Conservation (phyloP, 192 early-diverging fungal species). For the Neocallimastix lanati region DNA sequence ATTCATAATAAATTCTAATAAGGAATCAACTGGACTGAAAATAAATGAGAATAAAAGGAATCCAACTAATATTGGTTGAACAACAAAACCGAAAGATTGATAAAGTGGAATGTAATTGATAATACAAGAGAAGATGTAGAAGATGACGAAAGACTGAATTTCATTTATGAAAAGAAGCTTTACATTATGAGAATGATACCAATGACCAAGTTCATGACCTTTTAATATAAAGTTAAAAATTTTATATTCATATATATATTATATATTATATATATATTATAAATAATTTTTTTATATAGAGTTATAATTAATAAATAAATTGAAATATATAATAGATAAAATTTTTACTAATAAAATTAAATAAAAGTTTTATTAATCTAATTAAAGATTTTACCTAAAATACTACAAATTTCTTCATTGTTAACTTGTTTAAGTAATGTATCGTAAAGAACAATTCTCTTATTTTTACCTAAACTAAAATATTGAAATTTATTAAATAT, state of each 20-base stretch:
- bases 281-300: no score
- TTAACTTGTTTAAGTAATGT: constrained; percentile 71
- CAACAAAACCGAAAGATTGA: constrained; percentile 64
- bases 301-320: no score
- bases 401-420: constrained; percentile 75
- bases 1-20: constrained; percentile 58
- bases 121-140: constrained; percentile 60
- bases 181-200: constrained; percentile 70
- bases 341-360: no score
- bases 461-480: constrained; percentile 90
- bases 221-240: no score
- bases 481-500: no score
- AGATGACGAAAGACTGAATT: constrained; percentile 52
- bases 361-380: no score
- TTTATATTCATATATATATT: no score
- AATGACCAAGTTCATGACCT: constrained; percentile 92
- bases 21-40: constrained; percentile 58
- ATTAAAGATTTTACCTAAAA: constrained; percentile 75
- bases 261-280: no score
- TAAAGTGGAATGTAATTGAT: constrained; percentile 61
- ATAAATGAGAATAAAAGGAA: constrained; percentile 70
- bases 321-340: no score
- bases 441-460: constrained; percentile 89
- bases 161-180: constrained; percentile 54
- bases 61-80: constrained; percentile 65